phyloP scores from a whole-genome alignment of 2,329 filamentous ascomycete species.

The Aspergillus ustus region DNA sequence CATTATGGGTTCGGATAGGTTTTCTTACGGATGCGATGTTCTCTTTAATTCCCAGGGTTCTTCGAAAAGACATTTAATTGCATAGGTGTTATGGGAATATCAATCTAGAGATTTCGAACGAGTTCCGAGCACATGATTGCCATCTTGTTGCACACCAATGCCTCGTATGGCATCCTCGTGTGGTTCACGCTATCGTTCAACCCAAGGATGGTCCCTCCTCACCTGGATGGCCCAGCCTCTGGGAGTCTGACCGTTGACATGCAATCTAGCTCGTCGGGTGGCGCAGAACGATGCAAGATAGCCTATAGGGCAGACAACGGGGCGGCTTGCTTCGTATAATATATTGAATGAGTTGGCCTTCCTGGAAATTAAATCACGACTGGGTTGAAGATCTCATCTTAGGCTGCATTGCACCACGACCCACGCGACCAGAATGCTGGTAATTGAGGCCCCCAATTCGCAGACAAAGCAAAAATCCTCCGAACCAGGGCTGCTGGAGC shows the following conservation, averaged over 20 bases:
- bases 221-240: neutral
- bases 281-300: neutral
- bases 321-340: neutral
- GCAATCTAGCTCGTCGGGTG: neutral
- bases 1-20: slow-evolving; percentile 11
- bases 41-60: slow-evolving; percentile 2
- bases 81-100: slow-evolving; percentile 9
- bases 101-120: slow-evolving; percentile 1
- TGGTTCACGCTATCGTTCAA: neutral
- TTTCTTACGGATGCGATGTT: slow-evolving; percentile 3
- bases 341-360: neutral
- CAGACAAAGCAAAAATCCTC: neutral
- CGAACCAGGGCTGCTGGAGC: neutral
- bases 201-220: neutral
- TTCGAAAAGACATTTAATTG: slow-evolving; percentile 9
- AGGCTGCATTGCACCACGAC: neutral
- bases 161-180: neutral
- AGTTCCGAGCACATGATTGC: neutral
- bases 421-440: neutral
- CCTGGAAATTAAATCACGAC: neutral
- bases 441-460: neutral
- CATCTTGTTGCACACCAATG: neutral
- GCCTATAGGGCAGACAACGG: neutral
- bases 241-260: neutral
- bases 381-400: neutral